A percentile compares a stretch with the other conserved stretches of the same genome.
Evolutionary conservation across 2,329 filamentous ascomycete genomes (phyloP).

Genomic region (Aureobasidium sp.): DNA sequence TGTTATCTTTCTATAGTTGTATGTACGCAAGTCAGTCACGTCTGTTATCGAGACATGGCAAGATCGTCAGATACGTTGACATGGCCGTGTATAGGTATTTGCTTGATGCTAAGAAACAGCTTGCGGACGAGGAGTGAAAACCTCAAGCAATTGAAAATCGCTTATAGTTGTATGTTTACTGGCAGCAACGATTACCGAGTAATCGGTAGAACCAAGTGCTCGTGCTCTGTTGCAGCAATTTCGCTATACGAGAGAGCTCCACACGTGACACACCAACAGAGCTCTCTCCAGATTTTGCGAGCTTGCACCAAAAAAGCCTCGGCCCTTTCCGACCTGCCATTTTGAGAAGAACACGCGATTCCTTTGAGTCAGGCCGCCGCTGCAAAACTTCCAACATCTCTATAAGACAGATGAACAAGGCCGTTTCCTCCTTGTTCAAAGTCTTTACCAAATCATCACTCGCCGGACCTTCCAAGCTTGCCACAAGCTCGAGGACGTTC

Average conservation of each 20-base stretch:
- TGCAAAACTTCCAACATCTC: not conserved
- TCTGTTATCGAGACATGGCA: too few relatives aligned
- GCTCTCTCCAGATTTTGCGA: not conserved
- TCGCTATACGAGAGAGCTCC: constrained; percentile 2
- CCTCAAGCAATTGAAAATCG: too few relatives aligned
- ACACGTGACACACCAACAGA: constrained; percentile 11
- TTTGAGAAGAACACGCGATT: constrained; percentile 11
- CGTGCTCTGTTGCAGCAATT: constrained; percentile 1
- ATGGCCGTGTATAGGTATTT: too few relatives aligned
- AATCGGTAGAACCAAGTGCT: not conserved
- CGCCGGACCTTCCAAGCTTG: not conserved
- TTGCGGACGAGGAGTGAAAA: too few relatives aligned
- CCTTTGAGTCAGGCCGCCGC: not conserved
- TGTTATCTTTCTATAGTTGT: not conserved
- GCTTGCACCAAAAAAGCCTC: not conserved
- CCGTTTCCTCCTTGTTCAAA: not conserved
- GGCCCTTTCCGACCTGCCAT: constrained; percentile 8
- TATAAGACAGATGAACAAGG: constrained; percentile 2
- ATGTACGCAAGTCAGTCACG: not conserved
- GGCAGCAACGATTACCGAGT: too few relatives aligned
- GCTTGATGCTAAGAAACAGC: too few relatives aligned
- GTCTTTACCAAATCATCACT: not conserved
- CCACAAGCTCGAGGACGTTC: not conserved
- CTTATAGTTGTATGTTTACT: too few relatives aligned
- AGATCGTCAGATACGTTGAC: too few relatives aligned